These are phyloP conservation scores for Rhinocladiella similis DNA, from an alignment of 2,329 filamentous ascomycete species.

Conservation along the genomic window DNA sequence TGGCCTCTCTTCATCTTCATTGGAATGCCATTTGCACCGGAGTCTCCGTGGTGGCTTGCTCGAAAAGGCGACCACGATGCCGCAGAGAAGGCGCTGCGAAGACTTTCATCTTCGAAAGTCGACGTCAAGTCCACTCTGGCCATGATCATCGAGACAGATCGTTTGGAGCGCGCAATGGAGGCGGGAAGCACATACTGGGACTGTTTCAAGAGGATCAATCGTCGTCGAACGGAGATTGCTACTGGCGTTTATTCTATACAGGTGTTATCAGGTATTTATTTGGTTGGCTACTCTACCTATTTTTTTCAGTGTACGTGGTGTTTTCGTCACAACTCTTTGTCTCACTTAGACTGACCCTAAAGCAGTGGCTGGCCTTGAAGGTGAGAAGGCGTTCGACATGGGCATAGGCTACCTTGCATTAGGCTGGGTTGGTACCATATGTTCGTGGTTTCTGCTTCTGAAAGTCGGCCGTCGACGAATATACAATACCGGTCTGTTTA, in stretches of 20 bases:
- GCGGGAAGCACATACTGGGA: conserved; percentile 39
- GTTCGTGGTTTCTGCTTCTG: conserved; percentile 38
- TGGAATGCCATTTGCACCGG: conserved; percentile 40
- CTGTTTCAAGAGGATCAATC: conserved; percentile 45
- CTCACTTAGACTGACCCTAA: not conserved
- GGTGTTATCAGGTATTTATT: conserved; percentile 43
- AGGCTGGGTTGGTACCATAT: conserved; percentile 42
- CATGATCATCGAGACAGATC: conserved; percentile 44
- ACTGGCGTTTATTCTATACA: conserved; percentile 48
- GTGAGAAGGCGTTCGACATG: conserved; percentile 40
- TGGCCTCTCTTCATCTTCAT: conserved; percentile 40
- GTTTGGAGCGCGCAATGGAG: conserved; percentile 40
- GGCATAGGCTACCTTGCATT: conserved; percentile 41
- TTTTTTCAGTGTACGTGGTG: conserved; percentile 46
- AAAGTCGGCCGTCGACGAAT: conserved; percentile 37
- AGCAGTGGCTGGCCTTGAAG: conserved; percentile 32
- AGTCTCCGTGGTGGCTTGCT: conserved; percentile 42
- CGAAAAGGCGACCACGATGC: conserved; percentile 37
- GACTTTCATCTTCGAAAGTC: conserved; percentile 39
- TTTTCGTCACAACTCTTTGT: not conserved
- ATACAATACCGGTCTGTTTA: conserved; percentile 37
- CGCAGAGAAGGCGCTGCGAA: conserved; percentile 38
- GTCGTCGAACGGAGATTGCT: conserved; percentile 46
- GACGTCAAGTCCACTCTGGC: conserved; percentile 44
- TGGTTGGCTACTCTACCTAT: conserved; percentile 49